Evolutionary conservation across 306 rosid genomes (phyloP), one percentile per base, ranked within the genome.

Genomic region (Hippophae tibetana): DNA sequence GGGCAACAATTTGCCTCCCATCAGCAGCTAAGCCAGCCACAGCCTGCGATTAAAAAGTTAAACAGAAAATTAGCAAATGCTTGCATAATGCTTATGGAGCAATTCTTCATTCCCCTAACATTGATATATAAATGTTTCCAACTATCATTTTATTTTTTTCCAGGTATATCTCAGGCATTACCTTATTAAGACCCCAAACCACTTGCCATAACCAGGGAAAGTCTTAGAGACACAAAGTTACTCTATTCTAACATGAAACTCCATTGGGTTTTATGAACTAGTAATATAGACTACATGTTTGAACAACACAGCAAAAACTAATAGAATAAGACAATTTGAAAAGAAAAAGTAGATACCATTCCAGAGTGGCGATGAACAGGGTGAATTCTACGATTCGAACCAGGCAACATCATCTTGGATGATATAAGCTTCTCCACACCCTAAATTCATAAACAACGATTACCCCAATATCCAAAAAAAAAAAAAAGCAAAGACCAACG

Each of bases 341-440:
- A 12, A 55, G 11, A 63, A 65, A 3, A 43, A 31, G 38, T 31
- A 11, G 23, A 7, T 89, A 90, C 97, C 99, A 92, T 86, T 60
- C 99, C 96, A 18, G 92, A 85, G 73, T 90, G 96, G 59, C 89
- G 92, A 75, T 90, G 86, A 64, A 90, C 92, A 0, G 96, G 78
- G 48, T 90, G 98, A 74, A 90, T 90, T 76, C 99, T 82, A 80
- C 96, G 73, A 67, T 92, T 92, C 52, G 99, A 92, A 61, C 99
- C 99, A n/a, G 99, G 83, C 43, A 92, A 79, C 99, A 92, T 92
- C 99, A 92, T 92, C 72, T 92, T 92, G 1, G 96, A 92, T 3
- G 96, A 84, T 61, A 92, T 81, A 49, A 92, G 93, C 81, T 92
- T 92, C 79, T 92, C 99, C 52, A 92, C 99, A 3, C 96, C 96